These are phyloP conservation scores for Prunus armeniaca DNA, from an alignment of 306 rosid genomes.

Conservation along the genomic window DNA sequence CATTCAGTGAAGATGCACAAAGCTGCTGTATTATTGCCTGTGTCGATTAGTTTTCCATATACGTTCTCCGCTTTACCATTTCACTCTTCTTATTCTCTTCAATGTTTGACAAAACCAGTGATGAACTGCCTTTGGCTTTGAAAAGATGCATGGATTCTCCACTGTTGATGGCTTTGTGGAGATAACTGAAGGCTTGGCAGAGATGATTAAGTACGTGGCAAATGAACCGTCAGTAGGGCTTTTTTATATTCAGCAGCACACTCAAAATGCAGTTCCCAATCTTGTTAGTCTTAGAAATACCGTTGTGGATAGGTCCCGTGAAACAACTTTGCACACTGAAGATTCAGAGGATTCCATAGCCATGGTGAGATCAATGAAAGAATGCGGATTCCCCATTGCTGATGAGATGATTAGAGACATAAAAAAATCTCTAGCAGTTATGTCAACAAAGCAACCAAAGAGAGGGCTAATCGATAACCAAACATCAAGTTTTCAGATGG, in stretches of 20 bases:
- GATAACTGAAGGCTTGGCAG: constrained; percentile 71
- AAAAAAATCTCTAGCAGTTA: constrained; percentile 54
- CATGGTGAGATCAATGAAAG: constrained; percentile 70
- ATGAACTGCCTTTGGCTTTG: constrained; percentile 43
- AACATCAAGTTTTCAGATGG: constrained; percentile 38
- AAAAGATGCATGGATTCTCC: constrained; percentile 87
- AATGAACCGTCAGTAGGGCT: constrained; percentile 94
- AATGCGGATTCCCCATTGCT: constrained; percentile 66
- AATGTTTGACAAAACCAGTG: constrained; percentile 35
- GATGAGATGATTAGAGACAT: constrained; percentile 84
- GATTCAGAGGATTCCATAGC: constrained; percentile 81
- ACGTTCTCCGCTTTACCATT: neutral
- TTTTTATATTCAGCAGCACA: constrained; percentile 83
- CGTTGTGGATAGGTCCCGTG: constrained; percentile 51
- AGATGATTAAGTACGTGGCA: constrained; percentile 77
- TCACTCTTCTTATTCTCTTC: constrained; percentile 8
- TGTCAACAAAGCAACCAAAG: constrained; percentile 63
- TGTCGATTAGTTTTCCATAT: neutral
- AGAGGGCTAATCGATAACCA: constrained; percentile 50
- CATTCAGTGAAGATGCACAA: neutral
- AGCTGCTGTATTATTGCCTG: neutral
- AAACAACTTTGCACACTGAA: constrained; percentile 67
- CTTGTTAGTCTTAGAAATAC: constrained; percentile 45
- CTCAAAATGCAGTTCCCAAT: constrained; percentile 74
- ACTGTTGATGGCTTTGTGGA: constrained; percentile 85